Base-by-base conservation (phyloP, 345 rosid genomes). In the Citrus glauca region DNA sequence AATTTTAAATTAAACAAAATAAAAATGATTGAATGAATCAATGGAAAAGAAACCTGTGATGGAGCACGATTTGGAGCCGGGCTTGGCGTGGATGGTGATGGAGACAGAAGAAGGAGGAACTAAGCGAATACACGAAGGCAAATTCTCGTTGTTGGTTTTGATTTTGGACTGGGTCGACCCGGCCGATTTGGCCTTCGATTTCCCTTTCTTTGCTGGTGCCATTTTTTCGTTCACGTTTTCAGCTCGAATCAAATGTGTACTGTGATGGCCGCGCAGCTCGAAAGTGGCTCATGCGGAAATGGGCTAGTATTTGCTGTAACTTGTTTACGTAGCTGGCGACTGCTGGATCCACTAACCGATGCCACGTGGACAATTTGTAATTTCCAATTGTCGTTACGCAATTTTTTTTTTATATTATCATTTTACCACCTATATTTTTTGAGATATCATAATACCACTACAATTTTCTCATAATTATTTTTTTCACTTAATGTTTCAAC, bases 31-130 rank as follows among this genome's bases (percentile, higher is more conserved):
- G 20, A 53, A 32, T 19, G 14, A 20, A 72, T 30, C 19, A 9
- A 7, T 22, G 24, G 22, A 38, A 9, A 10, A n/a, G 22, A 16
- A 61, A 96, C 99, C 97, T 1, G 99, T 92, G 86, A 96, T 84
- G 81, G 95, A 89, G 80, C 97, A 88, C 22, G 90, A 87, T 83
- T 96, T 94, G 84, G 97, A 88, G 82, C 98, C 97, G 50, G 99
- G 97, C 85, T 96, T 96, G 71, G 98, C 97, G 88, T 96, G 97
- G 78, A 94, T 89, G 87, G 96, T 87, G 87, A 95, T 91, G 71
- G 95, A 92, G 19, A 94, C 97, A 48, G 97, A 91, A 32, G 94
- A 91, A 68, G 98, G 95, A 64, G 91, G 70, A 68, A 93, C 63
- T 5, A 72, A 75, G 17, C 94, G 90, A 7, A 95, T 72, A 75